Evolutionary conservation across 2,329 filamentous ascomycete species (phyloP).

Genomic region (Periglandula ipomoeae): DNA sequence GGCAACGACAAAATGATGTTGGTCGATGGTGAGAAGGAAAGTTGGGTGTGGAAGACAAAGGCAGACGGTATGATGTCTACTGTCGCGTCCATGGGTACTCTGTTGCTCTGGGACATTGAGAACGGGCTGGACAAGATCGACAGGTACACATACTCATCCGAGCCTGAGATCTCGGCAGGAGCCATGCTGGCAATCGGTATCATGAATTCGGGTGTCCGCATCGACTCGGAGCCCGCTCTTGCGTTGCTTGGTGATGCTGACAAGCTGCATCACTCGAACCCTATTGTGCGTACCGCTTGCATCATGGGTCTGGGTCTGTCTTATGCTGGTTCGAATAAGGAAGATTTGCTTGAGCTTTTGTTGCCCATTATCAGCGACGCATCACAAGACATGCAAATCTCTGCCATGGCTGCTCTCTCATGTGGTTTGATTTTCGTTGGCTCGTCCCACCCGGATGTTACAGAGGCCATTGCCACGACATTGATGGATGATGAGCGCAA

Average conservation of each 20-base stretch:
- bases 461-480: slow-evolving; percentile 83
- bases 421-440: slow-evolving; percentile 89
- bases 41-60: slow-evolving; percentile 99
- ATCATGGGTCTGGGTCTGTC: slow-evolving; percentile 95
- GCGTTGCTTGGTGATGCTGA: slow-evolving; percentile 75
- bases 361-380: slow-evolving; percentile 82
- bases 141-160: slow-evolving; percentile 78
- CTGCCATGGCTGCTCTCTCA: slow-evolving; percentile 88
- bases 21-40: slow-evolving; percentile 75
- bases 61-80: slow-evolving; percentile 97
- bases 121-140: slow-evolving; percentile 89
- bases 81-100: slow-evolving; percentile 82
- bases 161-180: slow-evolving; percentile 78
- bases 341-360: slow-evolving; percentile 75
- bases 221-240: slow-evolving; percentile 84
- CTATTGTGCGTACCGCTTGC: slow-evolving; percentile 68
- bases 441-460: slow-evolving; percentile 83
- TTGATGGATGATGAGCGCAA: slow-evolving; percentile 89
- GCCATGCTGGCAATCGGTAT: slow-evolving; percentile 90
- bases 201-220: slow-evolving; percentile 82
- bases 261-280: slow-evolving; percentile 69
- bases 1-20: slow-evolving; percentile 98
- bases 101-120: slow-evolving; percentile 91
- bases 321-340: slow-evolving; percentile 90
- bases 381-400: slow-evolving; percentile 83